Evolutionary conservation across 2,329 filamentous ascomycete genomes (phyloP), one percentile per base, ranked within the genome.

Genomic region (Colletotrichum sansevieriae): DNA sequence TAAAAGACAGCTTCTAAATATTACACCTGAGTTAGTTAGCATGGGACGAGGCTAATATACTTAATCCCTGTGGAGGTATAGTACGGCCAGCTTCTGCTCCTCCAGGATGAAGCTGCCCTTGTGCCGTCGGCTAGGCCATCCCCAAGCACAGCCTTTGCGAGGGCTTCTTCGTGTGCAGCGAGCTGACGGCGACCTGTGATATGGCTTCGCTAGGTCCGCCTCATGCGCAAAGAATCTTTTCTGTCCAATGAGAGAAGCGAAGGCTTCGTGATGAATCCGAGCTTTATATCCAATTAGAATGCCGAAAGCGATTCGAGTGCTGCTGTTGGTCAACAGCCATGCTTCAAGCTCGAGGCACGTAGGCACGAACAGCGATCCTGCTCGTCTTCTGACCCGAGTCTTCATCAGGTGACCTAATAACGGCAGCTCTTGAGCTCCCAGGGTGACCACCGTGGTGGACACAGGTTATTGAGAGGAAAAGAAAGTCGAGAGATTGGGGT

Each of bases 151-250:
- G 29, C 39, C 55, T 37, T 13, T 68, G 37, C 11, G 15, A 46
- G 18, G 20, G 74, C 73, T 75, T 65, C 52, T 37, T 65, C 62
- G 35, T 60, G 55, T 29, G 41, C 55, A 61, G 68, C 71, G 68
- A 76, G 67, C 77, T 78, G 78, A 75, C 82, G 76, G 81, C 76
- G 80, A 75, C 46, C 69, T 72, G 71, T 76, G 73, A 76, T 77
- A 76, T 73, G 73, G 74, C 74, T 73, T 80, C 77, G 79, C 80
- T 81, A 80, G 78, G 77, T 76, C 80, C 77, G 75, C 77, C 72
- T 76, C 64, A 65, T 66, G 67, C 54, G 64, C 55, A 46, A 58
- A 64, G 51, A 70, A 73, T 73, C 72, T 75, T 79, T 81, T 79
- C 76, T 80, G 80, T 76, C 82, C 82, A 81, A 81, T 80, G 73